phyloP scores from a whole-genome alignment of 306 rosid species.

The Vachellia collinsii region DNA sequence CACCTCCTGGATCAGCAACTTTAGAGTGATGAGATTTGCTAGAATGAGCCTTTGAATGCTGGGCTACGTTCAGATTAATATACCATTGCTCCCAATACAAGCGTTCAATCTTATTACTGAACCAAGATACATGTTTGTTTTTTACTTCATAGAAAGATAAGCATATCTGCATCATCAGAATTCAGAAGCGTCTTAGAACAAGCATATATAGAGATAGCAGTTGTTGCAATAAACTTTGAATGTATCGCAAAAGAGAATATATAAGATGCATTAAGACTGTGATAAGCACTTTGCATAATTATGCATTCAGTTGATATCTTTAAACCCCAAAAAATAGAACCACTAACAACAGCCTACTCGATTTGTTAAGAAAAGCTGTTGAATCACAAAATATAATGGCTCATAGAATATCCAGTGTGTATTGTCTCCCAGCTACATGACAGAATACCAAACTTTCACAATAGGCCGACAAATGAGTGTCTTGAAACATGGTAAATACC shows the following conservation, averaged over 20 bases:
- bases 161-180: constrained; percentile 67
- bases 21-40: constrained; percentile 77
- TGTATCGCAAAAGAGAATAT: constrained; percentile 4
- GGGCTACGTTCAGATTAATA: constrained; percentile 84
- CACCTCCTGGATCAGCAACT: constrained; percentile 82
- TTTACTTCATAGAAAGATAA: constrained; percentile 89
- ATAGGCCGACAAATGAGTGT: background rate
- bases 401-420: background rate
- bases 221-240: constrained; percentile 6
- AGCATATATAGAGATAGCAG: background rate
- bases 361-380: constrained; percentile 2
- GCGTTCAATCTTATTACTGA: constrained; percentile 81
- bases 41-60: constrained; percentile 64
- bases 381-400: background rate
- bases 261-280: background rate
- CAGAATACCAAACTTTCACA: background rate
- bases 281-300: background rate
- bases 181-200: constrained; percentile 20
- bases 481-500: constrained; percentile 6
- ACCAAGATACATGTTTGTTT: constrained; percentile 87
- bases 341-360: constrained; percentile 1
- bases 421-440: background rate
- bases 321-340: constrained; percentile 3
- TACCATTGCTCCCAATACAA: constrained; percentile 97
- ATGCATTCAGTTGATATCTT: background rate